These are phyloP conservation scores for Gossypium arboreum DNA, from an alignment of 345 rosid genomes.

Conservation along the genomic window DNA sequence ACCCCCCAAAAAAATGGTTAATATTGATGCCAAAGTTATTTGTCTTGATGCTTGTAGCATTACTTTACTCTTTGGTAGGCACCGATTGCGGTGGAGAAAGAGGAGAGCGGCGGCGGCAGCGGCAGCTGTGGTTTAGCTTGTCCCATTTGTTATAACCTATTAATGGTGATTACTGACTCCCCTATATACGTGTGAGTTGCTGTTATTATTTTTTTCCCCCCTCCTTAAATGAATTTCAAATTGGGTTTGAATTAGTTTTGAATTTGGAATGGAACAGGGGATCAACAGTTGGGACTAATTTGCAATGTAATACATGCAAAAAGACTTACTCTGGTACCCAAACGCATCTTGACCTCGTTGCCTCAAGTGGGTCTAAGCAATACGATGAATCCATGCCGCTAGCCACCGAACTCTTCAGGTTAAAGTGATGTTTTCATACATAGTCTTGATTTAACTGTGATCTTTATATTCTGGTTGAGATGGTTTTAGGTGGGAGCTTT, in stretches of 20 bases:
- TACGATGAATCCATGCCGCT: slow-evolving; percentile 55
- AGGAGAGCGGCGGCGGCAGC: slow-evolving; percentile 18
- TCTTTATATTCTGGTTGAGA: not conserved
- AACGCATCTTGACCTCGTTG: slow-evolving; percentile 68
- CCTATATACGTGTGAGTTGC: slow-evolving; percentile 44
- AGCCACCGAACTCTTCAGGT: slow-evolving; percentile 58
- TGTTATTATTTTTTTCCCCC: not conserved
- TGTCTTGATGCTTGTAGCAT: not conserved
- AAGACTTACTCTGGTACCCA: slow-evolving; percentile 49
- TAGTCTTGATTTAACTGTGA: not conserved
- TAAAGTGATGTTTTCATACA: not conserved
- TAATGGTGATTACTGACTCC: slow-evolving; percentile 31
- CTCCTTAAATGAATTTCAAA: not conserved
- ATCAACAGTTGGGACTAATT: slow-evolving; percentile 33
- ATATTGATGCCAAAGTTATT: not conserved
- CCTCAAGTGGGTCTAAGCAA: slow-evolving; percentile 45
- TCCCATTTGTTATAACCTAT: slow-evolving; percentile 66
- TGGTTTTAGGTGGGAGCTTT: not conserved
- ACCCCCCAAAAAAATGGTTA: not conserved
- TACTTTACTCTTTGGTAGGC: slow-evolving; percentile 24
- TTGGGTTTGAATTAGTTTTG: slow-evolving; percentile 9
- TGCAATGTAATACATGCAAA: slow-evolving; percentile 62
- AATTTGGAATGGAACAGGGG: slow-evolving; percentile 35
- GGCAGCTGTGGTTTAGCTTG: slow-evolving; percentile 51
- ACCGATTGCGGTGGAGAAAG: slow-evolving; percentile 29